Evolutionary conservation across 1,139 yeast species (phyloP).

Genomic region (Pichia inconspicua): DNA sequence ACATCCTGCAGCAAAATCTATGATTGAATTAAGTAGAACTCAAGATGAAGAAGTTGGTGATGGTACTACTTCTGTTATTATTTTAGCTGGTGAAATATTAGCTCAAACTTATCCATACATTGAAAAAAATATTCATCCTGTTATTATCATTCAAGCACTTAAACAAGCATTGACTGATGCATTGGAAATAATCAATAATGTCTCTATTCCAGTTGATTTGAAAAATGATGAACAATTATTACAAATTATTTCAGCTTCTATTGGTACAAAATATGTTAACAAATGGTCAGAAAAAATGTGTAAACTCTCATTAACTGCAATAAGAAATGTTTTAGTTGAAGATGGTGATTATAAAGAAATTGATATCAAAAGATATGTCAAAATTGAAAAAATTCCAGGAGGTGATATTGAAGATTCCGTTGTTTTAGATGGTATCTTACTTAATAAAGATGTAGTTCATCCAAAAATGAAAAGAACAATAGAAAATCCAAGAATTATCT

Average conservation of each 20-base stretch:
- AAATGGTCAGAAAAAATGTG: conserved; percentile 95
- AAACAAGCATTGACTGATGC: conserved; percentile 91
- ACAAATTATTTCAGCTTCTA: conserved; percentile 78
- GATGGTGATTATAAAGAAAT: conserved; percentile 73
- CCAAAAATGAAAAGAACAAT: conserved; percentile 92
- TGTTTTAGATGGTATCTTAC: conserved; percentile 84
- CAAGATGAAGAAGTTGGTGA: conserved; percentile 99
- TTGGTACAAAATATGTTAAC: conserved; percentile 91
- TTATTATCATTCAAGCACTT: conserved; percentile 87
- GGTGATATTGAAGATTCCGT: conserved; percentile 87
- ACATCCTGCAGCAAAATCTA: conserved; percentile 97
- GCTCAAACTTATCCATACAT: conserved; percentile 93
- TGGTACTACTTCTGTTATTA: conserved; percentile 94
- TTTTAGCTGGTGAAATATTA: conserved; percentile 90
- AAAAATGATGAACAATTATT: conserved; percentile 82
- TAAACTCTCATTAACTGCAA: conserved; percentile 77
- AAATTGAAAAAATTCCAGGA: conserved; percentile 95
- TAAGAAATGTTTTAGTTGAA: conserved; percentile 67
- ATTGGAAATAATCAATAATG: conserved; percentile 74
- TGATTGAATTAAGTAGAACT: conserved; percentile 94
- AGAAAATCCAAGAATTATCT: conserved; percentile 79
- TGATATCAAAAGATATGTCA: conserved; percentile 86
- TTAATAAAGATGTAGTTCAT: conserved; percentile 95
- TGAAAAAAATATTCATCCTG: conserved; percentile 95
- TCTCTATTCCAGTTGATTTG: conserved; percentile 78